phyloP scores from a whole-genome alignment of 805 yeast species.

The Grigorovia humatica region DNA sequence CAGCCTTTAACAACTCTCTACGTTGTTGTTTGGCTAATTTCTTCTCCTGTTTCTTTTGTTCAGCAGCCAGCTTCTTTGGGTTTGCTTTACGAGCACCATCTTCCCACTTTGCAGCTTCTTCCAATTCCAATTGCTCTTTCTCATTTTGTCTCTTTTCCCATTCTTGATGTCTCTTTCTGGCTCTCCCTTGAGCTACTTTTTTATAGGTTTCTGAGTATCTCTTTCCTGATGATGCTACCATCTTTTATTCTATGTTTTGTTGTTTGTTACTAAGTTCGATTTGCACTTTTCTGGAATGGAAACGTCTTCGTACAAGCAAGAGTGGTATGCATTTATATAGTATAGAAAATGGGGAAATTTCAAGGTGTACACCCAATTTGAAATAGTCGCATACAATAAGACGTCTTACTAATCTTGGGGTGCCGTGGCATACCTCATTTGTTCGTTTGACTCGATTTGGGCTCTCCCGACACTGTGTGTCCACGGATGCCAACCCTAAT shows the following conservation, averaged over 20 bases:
- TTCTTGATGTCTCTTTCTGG: conserved; percentile 22
- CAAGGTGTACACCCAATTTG: background rate
- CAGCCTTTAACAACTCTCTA: conserved; percentile 19
- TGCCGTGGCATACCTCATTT: background rate
- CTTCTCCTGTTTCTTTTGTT: conserved; percentile 14
- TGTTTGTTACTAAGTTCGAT: background rate
- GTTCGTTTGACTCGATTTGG: too few species aligned
- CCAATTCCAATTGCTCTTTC: conserved; percentile 12
- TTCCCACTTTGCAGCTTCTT: conserved; percentile 22
- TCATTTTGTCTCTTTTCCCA: conserved; percentile 13
- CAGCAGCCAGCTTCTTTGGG: conserved; percentile 13
- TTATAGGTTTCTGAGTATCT: conserved; percentile 23
- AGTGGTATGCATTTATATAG: too few species aligned
- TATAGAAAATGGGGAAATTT: background rate
- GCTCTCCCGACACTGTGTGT: too few species aligned
- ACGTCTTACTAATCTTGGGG: background rate
- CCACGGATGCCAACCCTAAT: too few species aligned
- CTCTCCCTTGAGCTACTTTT: conserved; percentile 22
- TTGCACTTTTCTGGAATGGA: too few species aligned
- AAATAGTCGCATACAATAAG: background rate
- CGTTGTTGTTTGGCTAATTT: conserved; percentile 17
- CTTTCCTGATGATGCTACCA: conserved; percentile 14
- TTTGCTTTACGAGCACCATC: conserved; percentile 15
- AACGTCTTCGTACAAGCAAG: too few species aligned
- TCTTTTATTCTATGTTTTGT: background rate